phyloP scores from a whole-genome alignment of 2,329 filamentous ascomycete genomes.

The Colletotrichum noveboracense region DNA sequence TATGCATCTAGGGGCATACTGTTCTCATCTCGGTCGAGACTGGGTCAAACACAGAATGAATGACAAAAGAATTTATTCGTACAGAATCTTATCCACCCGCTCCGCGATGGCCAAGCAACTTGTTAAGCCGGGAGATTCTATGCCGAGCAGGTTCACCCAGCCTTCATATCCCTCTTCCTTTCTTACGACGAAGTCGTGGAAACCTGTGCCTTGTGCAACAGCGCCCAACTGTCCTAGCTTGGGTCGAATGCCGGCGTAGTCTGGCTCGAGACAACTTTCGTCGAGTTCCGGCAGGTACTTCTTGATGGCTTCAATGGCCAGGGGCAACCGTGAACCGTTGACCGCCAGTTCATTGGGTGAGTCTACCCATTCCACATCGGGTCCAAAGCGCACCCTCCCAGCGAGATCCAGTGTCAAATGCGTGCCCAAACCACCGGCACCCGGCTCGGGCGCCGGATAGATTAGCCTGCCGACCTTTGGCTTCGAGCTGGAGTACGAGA shows the following conservation, averaged over 20 bases:
- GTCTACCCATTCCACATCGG: constrained; percentile 93
- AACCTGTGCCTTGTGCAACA: constrained; percentile 68
- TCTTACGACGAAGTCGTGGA: constrained; percentile 83
- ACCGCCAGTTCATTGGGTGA: constrained; percentile 72
- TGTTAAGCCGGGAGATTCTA: constrained; percentile 92
- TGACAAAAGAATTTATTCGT: constrained; percentile 33
- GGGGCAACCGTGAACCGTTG: constrained; percentile 64
- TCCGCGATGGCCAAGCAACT: constrained; percentile 86
- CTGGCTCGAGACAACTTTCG: constrained; percentile 67
- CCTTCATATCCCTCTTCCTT: constrained; percentile 79
- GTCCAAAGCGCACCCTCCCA: constrained; percentile 87
- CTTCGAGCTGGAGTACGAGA: constrained; percentile 72
- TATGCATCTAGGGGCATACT: not conserved
- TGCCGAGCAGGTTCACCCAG: constrained; percentile 90
- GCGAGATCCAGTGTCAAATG: constrained; percentile 91
- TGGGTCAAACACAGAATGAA: constrained; percentile 10
- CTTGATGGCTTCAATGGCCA: constrained; percentile 76
- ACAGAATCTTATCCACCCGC: constrained; percentile 64
- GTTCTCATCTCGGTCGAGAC: not conserved
- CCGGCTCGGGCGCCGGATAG: constrained; percentile 86
- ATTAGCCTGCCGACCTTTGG: constrained; percentile 76
- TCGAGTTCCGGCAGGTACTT: constrained; percentile 81
- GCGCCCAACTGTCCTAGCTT: constrained; percentile 72
- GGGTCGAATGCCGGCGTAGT: constrained; percentile 91
- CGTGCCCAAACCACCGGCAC: constrained; percentile 85